Base-by-base conservation (phyloP, 1,139 yeast species). In the Debaryomyces robertsiae region DNA sequence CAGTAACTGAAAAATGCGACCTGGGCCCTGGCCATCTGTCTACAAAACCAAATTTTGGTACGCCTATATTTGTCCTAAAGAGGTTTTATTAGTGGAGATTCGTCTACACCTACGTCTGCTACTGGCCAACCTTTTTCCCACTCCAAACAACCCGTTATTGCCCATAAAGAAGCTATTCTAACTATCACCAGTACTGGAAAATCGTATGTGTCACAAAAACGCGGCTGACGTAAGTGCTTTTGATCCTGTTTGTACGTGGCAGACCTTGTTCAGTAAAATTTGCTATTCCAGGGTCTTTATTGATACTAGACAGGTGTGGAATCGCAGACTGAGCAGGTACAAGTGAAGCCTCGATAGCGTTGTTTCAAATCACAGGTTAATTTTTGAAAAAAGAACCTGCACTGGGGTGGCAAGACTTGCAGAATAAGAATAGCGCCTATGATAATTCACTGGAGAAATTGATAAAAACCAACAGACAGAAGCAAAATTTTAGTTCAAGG, bases 191-290 rank as follows among this genome's bases (percentile, higher is more conserved):
- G 9, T 24, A 32, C 16, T 17, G 15, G 14, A 17, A n/a, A 11
- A n/a, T 31, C 11, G 5, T n/a, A 14, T 10, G n/a, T 27, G 37
- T 15, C 32, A 29, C 30, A 37, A 17, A 25, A 31, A 25, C 36
- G 31, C 36, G 32, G 30, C 23, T 30, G 15, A 27, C 19, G n/a
- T 30, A 29, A 18, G 29, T 15, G 14, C 35, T 30, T 14, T 18
- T 11, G 23, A 27, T 19, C 14, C 32, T 10, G 14, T 18, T 17
- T 27, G 32, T 36, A 36, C 41, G 41, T 39, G 41, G 41, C 41
- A 39, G 38, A 39, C 29, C 17, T 25, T 33, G 10, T 3, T 33
- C 18, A 15, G 25, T 14, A 32, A 32, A 14, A 13, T 15, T 16
- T 15, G 13, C 10, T 25, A 33, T 33, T 25, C n/a, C 6, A 25